Conservation (phyloP, 371 early-diverging fungal genomes). For the Nematocida sp. region DNA sequence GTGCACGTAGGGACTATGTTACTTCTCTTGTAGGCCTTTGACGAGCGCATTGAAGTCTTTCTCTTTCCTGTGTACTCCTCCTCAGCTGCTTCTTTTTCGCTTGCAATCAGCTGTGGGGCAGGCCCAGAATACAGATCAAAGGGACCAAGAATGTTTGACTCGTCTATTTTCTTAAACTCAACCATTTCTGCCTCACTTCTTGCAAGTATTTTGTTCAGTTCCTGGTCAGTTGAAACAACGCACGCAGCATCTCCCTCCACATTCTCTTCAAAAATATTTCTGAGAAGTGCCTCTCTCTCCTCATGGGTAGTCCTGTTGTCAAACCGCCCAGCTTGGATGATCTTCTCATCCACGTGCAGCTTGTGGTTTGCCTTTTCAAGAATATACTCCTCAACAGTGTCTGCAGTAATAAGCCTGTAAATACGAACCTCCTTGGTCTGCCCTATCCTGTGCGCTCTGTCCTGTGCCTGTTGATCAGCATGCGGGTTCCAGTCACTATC, state of each 20-base stretch:
- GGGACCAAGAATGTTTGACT: slow-evolving; percentile 22
- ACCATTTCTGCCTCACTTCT: slow-evolving; percentile 43
- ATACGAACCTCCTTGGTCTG: slow-evolving; percentile 27
- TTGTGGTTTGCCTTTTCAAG: slow-evolving; percentile 36
- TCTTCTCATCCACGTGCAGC: slow-evolving; percentile 54
- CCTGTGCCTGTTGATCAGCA: slow-evolving; percentile 52
- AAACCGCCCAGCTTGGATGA: slow-evolving; percentile 55
- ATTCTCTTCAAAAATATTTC: slow-evolving; percentile 48
- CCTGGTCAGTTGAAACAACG: slow-evolving; percentile 21
- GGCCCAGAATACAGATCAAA: slow-evolving; percentile 39
- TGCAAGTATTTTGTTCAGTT: slow-evolving; percentile 46
- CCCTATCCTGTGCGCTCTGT: slow-evolving; percentile 49
- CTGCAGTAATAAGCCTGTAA: slow-evolving; percentile 40
- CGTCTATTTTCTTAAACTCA: slow-evolving; percentile 28
- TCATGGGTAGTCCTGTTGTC: slow-evolving; percentile 57
- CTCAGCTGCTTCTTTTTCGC: neutral
- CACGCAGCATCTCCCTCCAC: slow-evolving; percentile 26
- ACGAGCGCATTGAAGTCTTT: slow-evolving; percentile 20
- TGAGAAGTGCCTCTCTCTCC: slow-evolving; percentile 53
- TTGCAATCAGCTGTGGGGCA: slow-evolving; percentile 17
- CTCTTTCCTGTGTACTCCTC: slow-evolving; percentile 15
- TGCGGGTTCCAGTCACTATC: slow-evolving; percentile 58
- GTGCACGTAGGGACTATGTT: neutral
- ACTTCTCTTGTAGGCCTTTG: neutral
- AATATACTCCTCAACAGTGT: slow-evolving; percentile 50